A percentile compares a stretch with the other conserved stretches of the same genome.
Evolutionary conservation across 768 basidiomycete species (phyloP).

Genomic region (Suillus decipiens): DNA sequence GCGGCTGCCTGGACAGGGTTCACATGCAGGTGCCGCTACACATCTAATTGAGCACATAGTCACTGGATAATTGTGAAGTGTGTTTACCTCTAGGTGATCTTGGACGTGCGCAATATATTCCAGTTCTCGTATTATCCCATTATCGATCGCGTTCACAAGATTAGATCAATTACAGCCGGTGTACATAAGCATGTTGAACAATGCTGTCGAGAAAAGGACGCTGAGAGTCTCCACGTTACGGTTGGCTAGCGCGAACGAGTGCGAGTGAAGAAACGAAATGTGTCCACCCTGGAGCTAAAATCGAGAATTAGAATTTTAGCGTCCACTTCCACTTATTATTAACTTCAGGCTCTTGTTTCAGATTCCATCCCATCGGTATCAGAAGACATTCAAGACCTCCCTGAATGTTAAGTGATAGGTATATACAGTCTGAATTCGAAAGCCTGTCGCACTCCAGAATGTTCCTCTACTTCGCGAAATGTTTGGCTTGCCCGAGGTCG

Average conservation of each 20-base stretch:
- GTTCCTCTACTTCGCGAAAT: slow-evolving; percentile 1
- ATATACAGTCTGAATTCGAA: neutral
- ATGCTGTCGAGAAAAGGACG: slow-evolving; percentile 19
- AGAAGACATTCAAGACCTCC: too few relatives aligned
- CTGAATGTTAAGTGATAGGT: too few relatives aligned
- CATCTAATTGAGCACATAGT: neutral
- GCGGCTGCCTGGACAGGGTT: slow-evolving; percentile 19
- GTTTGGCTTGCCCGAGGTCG: slow-evolving; percentile 18
- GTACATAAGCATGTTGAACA: slow-evolving; percentile 24
- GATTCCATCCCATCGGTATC: slow-evolving; percentile 14
- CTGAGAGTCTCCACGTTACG: slow-evolving; percentile 18
- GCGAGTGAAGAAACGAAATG: slow-evolving; percentile 17
- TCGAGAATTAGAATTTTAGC: neutral
- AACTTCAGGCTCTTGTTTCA: slow-evolving; percentile 13
- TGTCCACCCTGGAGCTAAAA: slow-evolving; percentile 13
- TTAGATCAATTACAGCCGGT: slow-evolving; percentile 27
- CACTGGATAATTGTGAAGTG: neutral
- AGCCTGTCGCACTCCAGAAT: neutral
- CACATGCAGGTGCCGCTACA: slow-evolving; percentile 18
- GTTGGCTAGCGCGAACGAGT: slow-evolving; percentile 19
- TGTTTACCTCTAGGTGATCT: slow-evolving; percentile 21
- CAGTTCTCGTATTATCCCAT: slow-evolving; percentile 18
- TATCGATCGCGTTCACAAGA: slow-evolving; percentile 20
- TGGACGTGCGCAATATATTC: slow-evolving; percentile 21
- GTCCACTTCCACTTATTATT: neutral